Evolutionary conservation across 495 filamentous ascomycete genomes (phyloP), one percentile per base, ranked within the genome.

Genomic region (Talaromyces adpressus): DNA sequence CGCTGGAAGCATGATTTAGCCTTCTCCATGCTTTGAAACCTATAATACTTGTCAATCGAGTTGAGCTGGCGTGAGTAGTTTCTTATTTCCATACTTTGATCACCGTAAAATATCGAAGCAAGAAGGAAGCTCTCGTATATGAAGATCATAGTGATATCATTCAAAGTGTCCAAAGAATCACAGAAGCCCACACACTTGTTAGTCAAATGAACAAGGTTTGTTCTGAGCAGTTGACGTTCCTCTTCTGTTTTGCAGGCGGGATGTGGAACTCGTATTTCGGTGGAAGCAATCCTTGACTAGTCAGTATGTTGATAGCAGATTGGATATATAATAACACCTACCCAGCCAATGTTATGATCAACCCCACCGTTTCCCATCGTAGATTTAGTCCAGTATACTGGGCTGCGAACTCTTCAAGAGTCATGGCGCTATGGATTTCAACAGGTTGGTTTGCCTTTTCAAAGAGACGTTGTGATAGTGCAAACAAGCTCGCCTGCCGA

Each of bases 121-220:
- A 79, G 67, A 45, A 80, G 79, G 22, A 79, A 78, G 47, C 79
- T 80, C 61, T 80, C 77, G 53, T 79, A 80, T 58, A 79, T 77
- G 20, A 78, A 63, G 16, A 78, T 69, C 12, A 80, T 65, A 47
- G 78, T 75, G n/a, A 80, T 59, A 54, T 79, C 76, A 65, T 80
- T 80, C 34, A 80, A 59, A 53, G 73, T 76, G 54, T 80, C 77
- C 27, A 80, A 59, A 7, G 77, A 77, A 8, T 79, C 60, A 39
- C 60, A 62, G 20, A 62, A 62, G 14, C 23, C 60, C 25, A 62
- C 60, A 53, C 45, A 62, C 41, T 62, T 62, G n/a, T 62, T 62
- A 47, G 39, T 51, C 45, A 62, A 18, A n/a, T 62, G 60, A 52
- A 62, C 45, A 16, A 62, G 45, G n/a, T 29, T 62, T 53, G 60